A percentile compares a stretch with the other conserved stretches of the same genome.
phyloP scores from a whole-genome alignment of 2,329 filamentous ascomycete species.

The Talaromyces islandicus region DNA sequence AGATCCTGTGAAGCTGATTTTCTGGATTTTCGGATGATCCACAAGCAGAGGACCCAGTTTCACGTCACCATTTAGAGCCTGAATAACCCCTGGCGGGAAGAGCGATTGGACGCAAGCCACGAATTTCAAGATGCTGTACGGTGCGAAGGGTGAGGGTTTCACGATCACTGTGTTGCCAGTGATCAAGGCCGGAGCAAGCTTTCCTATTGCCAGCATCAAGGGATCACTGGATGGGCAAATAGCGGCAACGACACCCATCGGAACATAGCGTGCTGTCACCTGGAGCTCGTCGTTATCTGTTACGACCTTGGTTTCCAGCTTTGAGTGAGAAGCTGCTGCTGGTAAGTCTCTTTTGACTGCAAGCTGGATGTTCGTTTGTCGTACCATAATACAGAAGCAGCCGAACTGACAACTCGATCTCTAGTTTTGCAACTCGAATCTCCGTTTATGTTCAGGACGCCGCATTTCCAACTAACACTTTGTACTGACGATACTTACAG shows the following conservation, averaged over 20 bases:
- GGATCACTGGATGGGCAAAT: constrained; percentile 50
- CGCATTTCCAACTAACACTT: not conserved
- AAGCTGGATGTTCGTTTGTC: not conserved
- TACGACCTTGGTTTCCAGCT: constrained; percentile 40
- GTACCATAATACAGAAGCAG: constrained; percentile 11
- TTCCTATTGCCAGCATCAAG: constrained; percentile 37
- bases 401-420: constrained; percentile 12
- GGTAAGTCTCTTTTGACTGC: not conserved
- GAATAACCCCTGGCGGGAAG: constrained; percentile 53
- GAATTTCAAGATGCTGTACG: constrained; percentile 48
- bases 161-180: constrained; percentile 53
- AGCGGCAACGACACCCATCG: constrained; percentile 42
- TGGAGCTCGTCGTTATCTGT: constrained; percentile 37
- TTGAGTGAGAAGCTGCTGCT: constrained; percentile 12
- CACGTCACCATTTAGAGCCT: constrained; percentile 50
- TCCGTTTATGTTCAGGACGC: constrained; percentile 1
- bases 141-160: constrained; percentile 52
- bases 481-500: constrained; percentile 22
- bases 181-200: constrained; percentile 45
- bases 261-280: constrained; percentile 40
- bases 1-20: constrained; percentile 56
- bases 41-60: constrained; percentile 51
- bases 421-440: constrained; percentile 12
- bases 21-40: constrained; percentile 48
- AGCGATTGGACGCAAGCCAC: constrained; percentile 45